Conservation (phyloP, 768 basidiomycete genomes). For the Lactarius pseudohatsudake region DNA sequence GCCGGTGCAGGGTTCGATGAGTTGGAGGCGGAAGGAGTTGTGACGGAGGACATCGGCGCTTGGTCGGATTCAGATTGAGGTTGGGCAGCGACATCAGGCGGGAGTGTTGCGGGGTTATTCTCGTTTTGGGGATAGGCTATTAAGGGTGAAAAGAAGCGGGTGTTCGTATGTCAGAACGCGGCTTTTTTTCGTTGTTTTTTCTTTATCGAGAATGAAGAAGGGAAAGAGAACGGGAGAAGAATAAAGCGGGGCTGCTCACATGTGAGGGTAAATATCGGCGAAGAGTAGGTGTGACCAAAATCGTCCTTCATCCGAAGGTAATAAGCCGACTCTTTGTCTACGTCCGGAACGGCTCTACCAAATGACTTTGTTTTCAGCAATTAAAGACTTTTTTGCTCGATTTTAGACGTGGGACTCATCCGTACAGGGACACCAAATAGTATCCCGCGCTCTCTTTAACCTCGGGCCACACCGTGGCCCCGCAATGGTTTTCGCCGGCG, state of each 20-base stretch:
- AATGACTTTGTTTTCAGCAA: conserved; percentile 25
- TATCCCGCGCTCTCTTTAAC: conserved; percentile 33
- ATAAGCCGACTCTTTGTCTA: conserved; percentile 30
- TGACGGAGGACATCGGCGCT: conserved; percentile 7
- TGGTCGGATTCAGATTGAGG: conserved; percentile 10
- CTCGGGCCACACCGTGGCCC: conserved; percentile 33
- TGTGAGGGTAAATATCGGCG: conserved; percentile 36
- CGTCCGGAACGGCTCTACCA: conserved; percentile 32
- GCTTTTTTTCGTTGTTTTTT: not conserved
- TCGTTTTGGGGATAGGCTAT: conserved; percentile 16
- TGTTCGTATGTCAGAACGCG: not conserved
- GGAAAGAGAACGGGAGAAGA: not conserved
- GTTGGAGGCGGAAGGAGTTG: not conserved
- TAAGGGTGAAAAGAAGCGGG: not conserved
- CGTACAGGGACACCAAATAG: conserved; percentile 32
- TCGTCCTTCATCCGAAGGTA: conserved; percentile 37
- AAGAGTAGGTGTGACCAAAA: conserved; percentile 32
- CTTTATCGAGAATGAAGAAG: not conserved
- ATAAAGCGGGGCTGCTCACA: conserved; percentile 28
- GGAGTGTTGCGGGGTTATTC: not conserved
- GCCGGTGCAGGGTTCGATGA: not conserved
- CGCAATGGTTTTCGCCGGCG: conserved; percentile 29
- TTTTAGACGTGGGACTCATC: conserved; percentile 12
- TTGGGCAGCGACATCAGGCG: conserved; percentile 9
- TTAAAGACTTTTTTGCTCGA: not conserved